These are phyloP conservation scores for Carex littledalei DNA, from an alignment of 176 grass and related monocot species.

Conservation along the genomic window DNA sequence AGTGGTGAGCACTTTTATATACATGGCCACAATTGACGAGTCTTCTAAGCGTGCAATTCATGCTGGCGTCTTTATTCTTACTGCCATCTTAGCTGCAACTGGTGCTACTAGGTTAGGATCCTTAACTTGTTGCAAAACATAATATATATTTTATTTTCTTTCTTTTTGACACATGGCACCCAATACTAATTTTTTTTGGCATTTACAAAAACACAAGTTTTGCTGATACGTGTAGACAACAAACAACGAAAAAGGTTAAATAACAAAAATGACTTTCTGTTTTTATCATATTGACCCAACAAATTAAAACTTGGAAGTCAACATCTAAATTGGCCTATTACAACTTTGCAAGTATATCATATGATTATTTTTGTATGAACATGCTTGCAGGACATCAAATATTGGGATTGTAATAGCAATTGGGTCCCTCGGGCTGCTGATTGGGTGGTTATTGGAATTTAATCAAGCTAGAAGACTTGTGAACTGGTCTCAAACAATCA, in stretches of 20 bases:
- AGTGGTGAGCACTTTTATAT: constrained; percentile 89
- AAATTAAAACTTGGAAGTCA: background rate
- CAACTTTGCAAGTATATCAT: constrained; percentile 1
- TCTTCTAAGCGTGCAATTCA: constrained; percentile 83
- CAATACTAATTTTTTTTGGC: background rate
- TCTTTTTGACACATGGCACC: background rate
- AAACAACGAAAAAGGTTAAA: background rate
- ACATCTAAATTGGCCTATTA: background rate
- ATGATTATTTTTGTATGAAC: background rate
- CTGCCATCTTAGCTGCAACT: constrained; percentile 79
- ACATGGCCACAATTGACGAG: constrained; percentile 89
- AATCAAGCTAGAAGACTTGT: constrained; percentile 49
- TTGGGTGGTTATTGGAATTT: constrained; percentile 86
- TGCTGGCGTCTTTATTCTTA: constrained; percentile 80
- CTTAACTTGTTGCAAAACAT: background rate
- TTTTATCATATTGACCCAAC: background rate
- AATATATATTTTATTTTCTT: background rate
- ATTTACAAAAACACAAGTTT: background rate
- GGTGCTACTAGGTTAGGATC: constrained; percentile 66
- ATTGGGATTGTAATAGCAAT: constrained; percentile 82
- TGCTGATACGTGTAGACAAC: background rate
- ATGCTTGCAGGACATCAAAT: constrained; percentile 60
- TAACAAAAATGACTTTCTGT: background rate
- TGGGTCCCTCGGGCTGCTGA: constrained; percentile 71
- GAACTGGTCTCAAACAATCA: constrained; percentile 41